Base-by-base conservation (phyloP, 352 stramenopile species). In the Globisporangium iwayamae region DNA sequence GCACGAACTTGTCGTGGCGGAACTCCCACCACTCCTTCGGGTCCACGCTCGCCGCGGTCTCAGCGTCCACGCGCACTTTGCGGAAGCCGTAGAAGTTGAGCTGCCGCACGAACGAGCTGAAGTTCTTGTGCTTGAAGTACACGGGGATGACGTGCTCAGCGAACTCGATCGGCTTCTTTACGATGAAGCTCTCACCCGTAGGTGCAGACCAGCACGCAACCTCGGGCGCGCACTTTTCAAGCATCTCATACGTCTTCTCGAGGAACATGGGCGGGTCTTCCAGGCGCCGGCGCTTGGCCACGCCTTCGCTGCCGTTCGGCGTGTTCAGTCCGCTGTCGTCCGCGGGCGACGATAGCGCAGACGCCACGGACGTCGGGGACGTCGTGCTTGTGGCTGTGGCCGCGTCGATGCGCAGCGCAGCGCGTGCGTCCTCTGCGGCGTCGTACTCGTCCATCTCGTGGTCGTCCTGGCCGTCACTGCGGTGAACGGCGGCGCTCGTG, bases 91-190 rank as follows among this genome's bases (percentile, higher is more conserved):
- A 97, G 53, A 97, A 85, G 72, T 97, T 96, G 28, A 97, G 75
- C 71, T 97, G 91, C n/a, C 91, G 81, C 61, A 97, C 89, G 66
- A 97, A 97, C 39, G 84, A 96, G 50, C 83, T 92, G 62, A 97
- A 96, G 66, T 96, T 97, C 67, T 82, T 85, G 80, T 97, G 91
- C 74, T 97, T 96, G 72, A 97, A 97, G 79, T 96, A 97, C 30
- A 81, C 71, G 3, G 91, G 91, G 68, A 97, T 93, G 20, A 97
- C 83, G 65, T 85, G 75, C 65, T 93, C 81, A 0, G 90, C 87
- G 70, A 97, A 97, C 36, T 76, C 77, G 25, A 81, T 69, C 4
- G 90, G 85, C 65, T 94, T 85, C 71, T 96, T 95, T n/a, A 97
- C 81, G 43, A 97, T 76, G 70, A 97, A 96, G 59, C 81, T 93